Conservation (phyloP, 768 basidiomycete genomes). For the Boletus edulis region DNA sequence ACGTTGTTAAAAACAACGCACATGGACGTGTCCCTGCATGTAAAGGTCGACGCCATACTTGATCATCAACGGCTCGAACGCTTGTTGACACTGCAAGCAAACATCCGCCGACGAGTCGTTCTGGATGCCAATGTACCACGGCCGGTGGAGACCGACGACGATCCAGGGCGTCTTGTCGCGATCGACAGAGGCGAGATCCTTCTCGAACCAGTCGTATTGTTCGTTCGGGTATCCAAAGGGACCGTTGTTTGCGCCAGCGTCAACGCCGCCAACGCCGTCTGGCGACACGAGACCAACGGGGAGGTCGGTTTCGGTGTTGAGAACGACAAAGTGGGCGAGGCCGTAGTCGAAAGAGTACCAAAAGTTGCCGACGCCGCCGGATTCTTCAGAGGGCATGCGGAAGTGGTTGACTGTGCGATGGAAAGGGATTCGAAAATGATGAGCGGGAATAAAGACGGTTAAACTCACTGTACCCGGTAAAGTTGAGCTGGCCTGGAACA, state of each 20-base stretch:
- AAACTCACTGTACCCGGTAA: slow-evolving; percentile 29
- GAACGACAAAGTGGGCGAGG: slow-evolving; percentile 26
- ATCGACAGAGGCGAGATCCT: slow-evolving; percentile 22
- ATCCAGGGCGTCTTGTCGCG: slow-evolving; percentile 28
- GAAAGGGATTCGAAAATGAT: background rate
- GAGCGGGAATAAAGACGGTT: background rate
- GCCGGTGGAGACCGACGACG: slow-evolving; percentile 26
- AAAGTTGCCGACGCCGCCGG: slow-evolving; percentile 26
- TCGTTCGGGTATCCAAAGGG: slow-evolving; percentile 29
- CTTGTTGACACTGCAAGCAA: slow-evolving; percentile 22
- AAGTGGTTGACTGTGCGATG: slow-evolving; percentile 24
- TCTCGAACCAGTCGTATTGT: slow-evolving; percentile 28
- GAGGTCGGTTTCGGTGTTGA: slow-evolving; percentile 27
- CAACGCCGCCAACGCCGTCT: slow-evolving; percentile 20
- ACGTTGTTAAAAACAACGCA: background rate
- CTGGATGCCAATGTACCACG: slow-evolving; percentile 21
- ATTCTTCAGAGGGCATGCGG: slow-evolving; percentile 26
- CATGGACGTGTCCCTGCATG: slow-evolving; percentile 29
- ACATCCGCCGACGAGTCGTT: background rate
- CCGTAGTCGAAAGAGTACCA: slow-evolving; percentile 33
- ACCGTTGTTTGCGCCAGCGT: slow-evolving; percentile 21
- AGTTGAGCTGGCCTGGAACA: slow-evolving; percentile 24
- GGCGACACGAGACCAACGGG: slow-evolving; percentile 24
- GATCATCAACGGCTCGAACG: slow-evolving; percentile 30
- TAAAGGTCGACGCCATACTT: slow-evolving; percentile 31